These are phyloP conservation scores for Fusarium bulbicola DNA, from an alignment of 2,329 filamentous ascomycete genomes.

Conservation along the genomic window DNA sequence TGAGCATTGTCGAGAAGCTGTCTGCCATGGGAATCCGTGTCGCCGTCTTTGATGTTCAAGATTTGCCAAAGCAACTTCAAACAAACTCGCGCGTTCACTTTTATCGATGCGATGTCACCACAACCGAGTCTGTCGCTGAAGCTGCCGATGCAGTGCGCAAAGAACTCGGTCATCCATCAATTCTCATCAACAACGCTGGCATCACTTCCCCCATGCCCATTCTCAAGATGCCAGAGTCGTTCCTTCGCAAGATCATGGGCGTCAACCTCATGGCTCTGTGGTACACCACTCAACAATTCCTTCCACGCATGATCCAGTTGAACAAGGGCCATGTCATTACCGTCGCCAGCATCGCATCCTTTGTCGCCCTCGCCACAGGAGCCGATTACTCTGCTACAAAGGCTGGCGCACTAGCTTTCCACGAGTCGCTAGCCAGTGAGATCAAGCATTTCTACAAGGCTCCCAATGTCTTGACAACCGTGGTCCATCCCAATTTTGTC, in stretches of 20 bases:
- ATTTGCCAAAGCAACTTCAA: constrained; percentile 40
- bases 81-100: constrained; percentile 37
- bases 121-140: constrained; percentile 54
- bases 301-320: constrained; percentile 68
- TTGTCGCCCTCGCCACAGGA: constrained; percentile 66
- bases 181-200: constrained; percentile 78
- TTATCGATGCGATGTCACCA: constrained; percentile 53
- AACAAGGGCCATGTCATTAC: constrained; percentile 79
- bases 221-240: constrained; percentile 62
- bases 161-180: constrained; percentile 68
- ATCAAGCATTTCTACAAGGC: constrained; percentile 68
- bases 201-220: constrained; percentile 67
- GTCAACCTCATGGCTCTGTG: constrained; percentile 75
- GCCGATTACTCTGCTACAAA: constrained; percentile 74
- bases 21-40: constrained; percentile 63
- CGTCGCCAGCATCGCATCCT: constrained; percentile 72
- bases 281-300: constrained; percentile 70
- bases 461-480: constrained; percentile 68
- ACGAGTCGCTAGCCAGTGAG: constrained; percentile 69
- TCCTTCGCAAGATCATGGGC: constrained; percentile 71
- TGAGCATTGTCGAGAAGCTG: constrained; percentile 47
- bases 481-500: constrained; percentile 68
- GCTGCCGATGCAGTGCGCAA: constrained; percentile 51
- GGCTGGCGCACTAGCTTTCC: constrained; percentile 71
- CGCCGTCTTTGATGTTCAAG: constrained; percentile 71